Base-by-base conservation (phyloP, 441 rosid genomes). In the Populus hybrid region DNA sequence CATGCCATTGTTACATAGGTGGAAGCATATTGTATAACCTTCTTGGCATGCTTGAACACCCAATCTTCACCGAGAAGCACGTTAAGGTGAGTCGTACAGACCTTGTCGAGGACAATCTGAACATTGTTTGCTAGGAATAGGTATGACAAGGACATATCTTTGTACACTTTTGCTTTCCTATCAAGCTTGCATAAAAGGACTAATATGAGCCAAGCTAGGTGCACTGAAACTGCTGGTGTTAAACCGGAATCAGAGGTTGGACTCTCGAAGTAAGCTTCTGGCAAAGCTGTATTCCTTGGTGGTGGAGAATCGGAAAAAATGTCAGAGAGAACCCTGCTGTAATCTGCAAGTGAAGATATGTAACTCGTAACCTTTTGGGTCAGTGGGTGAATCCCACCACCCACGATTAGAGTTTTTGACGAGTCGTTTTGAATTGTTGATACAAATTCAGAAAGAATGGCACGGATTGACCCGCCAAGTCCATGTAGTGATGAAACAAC, bases 71-170 rank as follows among this genome's bases (percentile, higher is more conserved):
- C 95, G 20, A 94, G 80, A 6, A 89, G 81, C 66, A 71, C n/a
- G 34, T 65, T 83, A 21, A 94, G 88, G 34, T 76, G 79, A 68
- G 91, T 87, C 1, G 82, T 76, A 12, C 89, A 86, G 66, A 85
- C 95, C 81, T 90, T 94, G 6, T 38, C 65, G 71, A 90, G 67
- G 71, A 94, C 64, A 85, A 87, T 90, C 8, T 87, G 91, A 77
- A 93, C 92, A 75, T 93, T 94, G 83, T 94, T 94, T 0, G 93
- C 93, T 3, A 94, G 80, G 89, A 93, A 93, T 34, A 94, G 85
- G 80, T 94, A 94, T 3, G 97, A 88, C 20, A 89, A 88, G 21
- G 92, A 80, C n/a, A 86, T 85, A 66, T 91, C 93, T 70, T 85
- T 89, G 85, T 94, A 91, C 50, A 75, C 72, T 72, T 87, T 78